Evolutionary conservation across 768 basidiomycete species (phyloP), one percentile per base, ranked within the genome.

Genomic region (Russula earlei): DNA sequence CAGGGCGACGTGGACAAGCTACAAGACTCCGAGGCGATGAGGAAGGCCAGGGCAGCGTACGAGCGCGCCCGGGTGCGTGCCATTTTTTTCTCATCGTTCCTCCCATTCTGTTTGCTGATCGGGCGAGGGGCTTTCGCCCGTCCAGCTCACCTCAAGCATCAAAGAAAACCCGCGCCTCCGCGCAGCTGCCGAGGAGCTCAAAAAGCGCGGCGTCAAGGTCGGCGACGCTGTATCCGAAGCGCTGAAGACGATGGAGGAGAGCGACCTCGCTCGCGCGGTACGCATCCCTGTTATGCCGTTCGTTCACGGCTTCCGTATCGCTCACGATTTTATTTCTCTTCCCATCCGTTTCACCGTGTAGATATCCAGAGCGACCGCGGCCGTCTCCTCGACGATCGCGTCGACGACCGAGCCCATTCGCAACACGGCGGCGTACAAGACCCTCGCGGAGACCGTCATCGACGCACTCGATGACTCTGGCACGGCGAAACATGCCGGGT

Each of bases 321-420:
- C n/a, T n/a, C n/a, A n/a, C n/a, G n/a, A n/a, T n/a, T n/a, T n/a
- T n/a, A n/a, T n/a, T n/a, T n/a, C n/a, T n/a, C n/a, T n/a, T n/a
- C n/a, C n/a, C n/a, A n/a, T n/a, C n/a, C n/a, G n/a, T n/a, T n/a
- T n/a, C n/a, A n/a, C n/a, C n/a, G n/a, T n/a, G n/a, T 60, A 94
- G 91, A 86, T 98, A 56, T 85, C 90, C 7, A n/a, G n/a, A n/a
- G n/a, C 91, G n/a, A n/a, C n/a, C 0, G 80, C 84, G 15, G 89
- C 91, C 6, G 82, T 95, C 54, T 92, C 93, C 7, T 82, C 76
- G 10, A 88, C 88, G 6, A 91, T 94, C 46, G 84, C 84, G 45
- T 83, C 85, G 43, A 88, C 91, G 14, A 97, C 96, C 3, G 93
- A 95, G 59, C 95, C 95, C n/a, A 87, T 99, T 58, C 86, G 95